A percentile compares a stretch with the other conserved stretches of the same genome.
Conservation (phyloP, 352 stramenopile genomes). For the Peronospora destructor region DNA sequence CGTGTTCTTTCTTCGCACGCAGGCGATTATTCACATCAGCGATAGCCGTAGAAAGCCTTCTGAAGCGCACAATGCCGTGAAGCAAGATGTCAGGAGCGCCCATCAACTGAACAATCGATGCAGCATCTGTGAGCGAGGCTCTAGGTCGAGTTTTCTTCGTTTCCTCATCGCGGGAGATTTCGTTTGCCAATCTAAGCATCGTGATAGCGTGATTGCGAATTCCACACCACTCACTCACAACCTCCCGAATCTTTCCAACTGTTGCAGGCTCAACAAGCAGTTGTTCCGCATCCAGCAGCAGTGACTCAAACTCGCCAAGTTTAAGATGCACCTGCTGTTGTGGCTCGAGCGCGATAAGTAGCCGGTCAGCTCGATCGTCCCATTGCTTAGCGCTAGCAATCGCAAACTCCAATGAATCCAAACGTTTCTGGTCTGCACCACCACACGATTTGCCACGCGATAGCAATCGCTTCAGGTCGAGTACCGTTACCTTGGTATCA, state of each 20-base stretch:
- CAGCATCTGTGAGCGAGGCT: conserved; percentile 3
- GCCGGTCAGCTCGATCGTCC: conserved; percentile 18
- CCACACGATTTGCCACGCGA: conserved; percentile 30
- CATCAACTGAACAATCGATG: conserved; percentile 14
- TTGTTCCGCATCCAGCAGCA: conserved; percentile 24
- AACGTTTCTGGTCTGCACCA: conserved; percentile 19
- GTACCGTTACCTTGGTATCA: conserved; percentile 10
- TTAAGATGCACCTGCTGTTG: background rate
- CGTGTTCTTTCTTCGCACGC: conserved; percentile 16
- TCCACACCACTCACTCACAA: conserved; percentile 28
- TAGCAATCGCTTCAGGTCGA: conserved; percentile 30
- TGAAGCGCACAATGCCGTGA: conserved; percentile 21
- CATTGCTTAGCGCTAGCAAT: conserved; percentile 22
- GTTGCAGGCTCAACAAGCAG: conserved; percentile 22
- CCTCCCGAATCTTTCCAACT: conserved; percentile 20
- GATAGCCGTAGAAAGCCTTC: conserved; percentile 13
- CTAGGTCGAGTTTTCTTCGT: conserved; percentile 1
- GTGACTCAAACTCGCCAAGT: conserved; percentile 16
- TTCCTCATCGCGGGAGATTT: conserved; percentile 24
- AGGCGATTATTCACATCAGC: conserved; percentile 6
- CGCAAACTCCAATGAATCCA: conserved; percentile 31
- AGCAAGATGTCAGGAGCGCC: conserved; percentile 18
- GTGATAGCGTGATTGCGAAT: conserved; percentile 9
- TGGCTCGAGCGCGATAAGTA: conserved; percentile 13
- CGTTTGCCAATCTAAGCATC: conserved; percentile 20